Conservation (phyloP, 345 rosid species). For the Gossypium anomalum region DNA sequence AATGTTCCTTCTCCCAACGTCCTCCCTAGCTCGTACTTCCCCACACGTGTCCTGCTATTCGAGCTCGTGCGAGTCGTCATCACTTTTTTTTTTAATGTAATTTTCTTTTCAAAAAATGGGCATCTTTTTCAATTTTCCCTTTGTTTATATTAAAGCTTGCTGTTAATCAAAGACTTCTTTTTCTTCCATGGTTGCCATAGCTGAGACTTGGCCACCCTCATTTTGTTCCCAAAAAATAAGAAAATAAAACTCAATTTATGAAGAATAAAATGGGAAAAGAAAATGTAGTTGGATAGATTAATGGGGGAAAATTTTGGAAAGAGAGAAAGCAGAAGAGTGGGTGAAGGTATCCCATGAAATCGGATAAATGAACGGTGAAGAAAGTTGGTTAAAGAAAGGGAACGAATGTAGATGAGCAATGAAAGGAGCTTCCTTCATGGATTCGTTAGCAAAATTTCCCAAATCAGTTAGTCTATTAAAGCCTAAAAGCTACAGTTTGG, state of each 20-base stretch:
- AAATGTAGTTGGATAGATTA: background rate
- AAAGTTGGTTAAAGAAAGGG: background rate
- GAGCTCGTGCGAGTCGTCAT: conserved; percentile 46
- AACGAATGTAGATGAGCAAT: no score
- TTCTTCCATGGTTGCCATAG: conserved; percentile 98
- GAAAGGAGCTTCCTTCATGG: background rate
- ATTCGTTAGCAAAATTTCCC: background rate
- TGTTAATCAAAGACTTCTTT: conserved; percentile 62
- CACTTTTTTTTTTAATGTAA: background rate
- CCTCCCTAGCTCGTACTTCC: conserved; percentile 89
- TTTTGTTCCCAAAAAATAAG: background rate
- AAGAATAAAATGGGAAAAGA: background rate
- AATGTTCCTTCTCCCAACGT: conserved; percentile 94
- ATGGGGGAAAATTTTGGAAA: background rate
- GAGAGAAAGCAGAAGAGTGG: background rate
- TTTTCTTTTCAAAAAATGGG: background rate
- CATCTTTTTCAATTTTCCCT: background rate
- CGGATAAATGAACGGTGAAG: conserved; percentile 3
- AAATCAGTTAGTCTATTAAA: no score
- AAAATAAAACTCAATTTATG: background rate
- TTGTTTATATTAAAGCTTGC: background rate
- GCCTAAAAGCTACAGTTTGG: no score
- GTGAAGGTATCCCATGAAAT: background rate
- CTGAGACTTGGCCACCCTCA: conserved; percentile 85
- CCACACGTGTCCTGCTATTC: conserved; percentile 73